These are phyloP conservation scores for Moringa oleifera DNA, from an alignment of 345 rosid genomes.

Conservation along the genomic window DNA sequence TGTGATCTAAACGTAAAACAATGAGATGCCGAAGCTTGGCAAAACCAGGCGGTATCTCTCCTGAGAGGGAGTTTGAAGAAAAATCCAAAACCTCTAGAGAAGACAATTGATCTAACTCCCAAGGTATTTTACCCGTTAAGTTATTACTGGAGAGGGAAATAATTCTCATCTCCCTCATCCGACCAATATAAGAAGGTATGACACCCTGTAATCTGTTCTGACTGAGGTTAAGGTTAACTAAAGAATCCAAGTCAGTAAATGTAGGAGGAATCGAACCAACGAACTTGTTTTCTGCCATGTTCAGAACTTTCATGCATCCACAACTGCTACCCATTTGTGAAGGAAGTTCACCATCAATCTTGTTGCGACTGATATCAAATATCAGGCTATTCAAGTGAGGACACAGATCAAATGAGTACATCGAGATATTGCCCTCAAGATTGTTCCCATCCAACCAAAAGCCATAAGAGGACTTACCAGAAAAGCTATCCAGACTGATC, in stretches of 20 bases:
- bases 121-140: constrained; percentile 37
- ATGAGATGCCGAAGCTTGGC: constrained; percentile 35
- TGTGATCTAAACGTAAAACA: constrained; percentile 32
- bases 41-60: constrained; percentile 35
- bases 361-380: constrained; percentile 52
- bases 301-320: constrained; percentile 44
- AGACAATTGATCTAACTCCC: constrained; percentile 27
- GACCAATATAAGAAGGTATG: constrained; percentile 37
- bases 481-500: constrained; percentile 17
- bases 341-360: constrained; percentile 42
- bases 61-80: constrained; percentile 35
- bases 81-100: constrained; percentile 43
- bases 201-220: constrained; percentile 42
- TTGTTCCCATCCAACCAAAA: constrained; percentile 48
- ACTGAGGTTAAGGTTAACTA: constrained; percentile 22
- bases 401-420: constrained; percentile 40
- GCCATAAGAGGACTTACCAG: constrained; percentile 20
- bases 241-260: constrained; percentile 34
- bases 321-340: constrained; percentile 37
- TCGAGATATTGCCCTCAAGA: constrained; percentile 47
- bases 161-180: constrained; percentile 30
- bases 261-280: constrained; percentile 37
- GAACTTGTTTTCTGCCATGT: constrained; percentile 48
- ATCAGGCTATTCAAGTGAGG: constrained; percentile 28
- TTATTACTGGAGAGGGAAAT: constrained; percentile 47